These are phyloP conservation scores for Kwoniella shivajii DNA, from an alignment of 1,284 basidiomycete species.

Conservation along the genomic window DNA sequence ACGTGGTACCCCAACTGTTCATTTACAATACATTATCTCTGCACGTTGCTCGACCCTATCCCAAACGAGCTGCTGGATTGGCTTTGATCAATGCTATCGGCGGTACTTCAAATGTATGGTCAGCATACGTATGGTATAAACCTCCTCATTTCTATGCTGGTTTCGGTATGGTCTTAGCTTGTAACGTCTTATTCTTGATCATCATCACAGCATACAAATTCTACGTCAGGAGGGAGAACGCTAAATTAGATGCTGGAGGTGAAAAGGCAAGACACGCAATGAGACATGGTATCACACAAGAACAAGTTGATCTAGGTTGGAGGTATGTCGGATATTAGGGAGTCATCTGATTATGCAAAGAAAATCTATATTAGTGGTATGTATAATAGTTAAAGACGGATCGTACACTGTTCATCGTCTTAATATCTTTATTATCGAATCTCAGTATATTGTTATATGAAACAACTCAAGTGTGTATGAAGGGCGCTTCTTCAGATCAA, in stretches of 20 bases:
- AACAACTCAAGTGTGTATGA: too few species aligned
- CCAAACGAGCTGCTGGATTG: conserved; percentile 37
- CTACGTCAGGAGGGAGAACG: conserved; percentile 35
- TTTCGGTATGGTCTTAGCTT: conserved; percentile 30
- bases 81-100: conserved; percentile 41
- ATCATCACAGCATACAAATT: conserved; percentile 35
- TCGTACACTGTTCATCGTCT: too few species aligned
- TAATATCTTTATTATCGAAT: too few species aligned
- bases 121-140: conserved; percentile 25
- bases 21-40: conserved; percentile 36
- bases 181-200: conserved; percentile 17
- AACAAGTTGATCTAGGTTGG: conserved; percentile 31
- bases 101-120: conserved; percentile 34
- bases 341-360: too few species aligned
- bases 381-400: too few species aligned
- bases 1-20: conserved; percentile 38
- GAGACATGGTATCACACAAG: conserved; percentile 25
- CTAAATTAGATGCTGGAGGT: conserved; percentile 25
- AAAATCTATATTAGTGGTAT: too few species aligned
- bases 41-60: conserved; percentile 32
- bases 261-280: conserved; percentile 19
- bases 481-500: too few species aligned
- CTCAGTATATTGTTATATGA: too few species aligned
- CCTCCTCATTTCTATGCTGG: conserved; percentile 30
- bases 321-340: conserved; percentile 27